These are phyloP conservation scores for Gymnopilus junonius DNA, from an alignment of 768 basidiomycete species.

Conservation along the genomic window DNA sequence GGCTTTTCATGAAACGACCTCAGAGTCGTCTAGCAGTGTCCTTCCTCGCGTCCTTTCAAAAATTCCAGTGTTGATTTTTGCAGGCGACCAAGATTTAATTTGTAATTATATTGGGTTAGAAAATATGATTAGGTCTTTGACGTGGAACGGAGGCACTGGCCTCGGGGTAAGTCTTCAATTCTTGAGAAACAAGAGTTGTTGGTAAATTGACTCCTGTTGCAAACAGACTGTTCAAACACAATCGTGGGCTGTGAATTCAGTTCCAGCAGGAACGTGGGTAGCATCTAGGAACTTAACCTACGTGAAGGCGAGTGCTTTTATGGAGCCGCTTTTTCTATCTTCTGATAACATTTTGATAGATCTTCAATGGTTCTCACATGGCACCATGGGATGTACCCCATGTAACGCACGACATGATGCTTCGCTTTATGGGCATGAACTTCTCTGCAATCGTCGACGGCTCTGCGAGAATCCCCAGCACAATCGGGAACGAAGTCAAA, in stretches of 20 bases:
- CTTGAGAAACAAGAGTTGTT: neutral
- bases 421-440: conserved; percentile 95
- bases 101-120: conserved; percentile 96
- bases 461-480: conserved; percentile 80
- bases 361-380: conserved; percentile 97
- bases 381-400: conserved; percentile 87
- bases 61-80: conserved; percentile 90
- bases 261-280: conserved; percentile 90
- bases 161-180: conserved; percentile 67
- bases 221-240: conserved; percentile 69
- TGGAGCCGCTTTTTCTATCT: neutral
- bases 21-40: conserved; percentile 74
- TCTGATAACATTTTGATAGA: conserved; percentile 42
- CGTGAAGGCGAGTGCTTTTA: conserved; percentile 64
- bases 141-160: conserved; percentile 86
- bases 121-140: conserved; percentile 77
- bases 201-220: conserved; percentile 11
- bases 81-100: conserved; percentile 94
- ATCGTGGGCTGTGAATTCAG: conserved; percentile 75
- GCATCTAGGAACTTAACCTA: conserved; percentile 90
- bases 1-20: conserved; percentile 58
- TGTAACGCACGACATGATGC: conserved; percentile 95
- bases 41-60: conserved; percentile 79
- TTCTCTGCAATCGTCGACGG: conserved; percentile 81
- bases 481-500: conserved; percentile 74